Percentiles rank a stretch among this genome's conserved stretches.
phyloP scores from a whole-genome alignment of 2,329 filamentous ascomycete species.

The Botryosphaeria agaves region DNA sequence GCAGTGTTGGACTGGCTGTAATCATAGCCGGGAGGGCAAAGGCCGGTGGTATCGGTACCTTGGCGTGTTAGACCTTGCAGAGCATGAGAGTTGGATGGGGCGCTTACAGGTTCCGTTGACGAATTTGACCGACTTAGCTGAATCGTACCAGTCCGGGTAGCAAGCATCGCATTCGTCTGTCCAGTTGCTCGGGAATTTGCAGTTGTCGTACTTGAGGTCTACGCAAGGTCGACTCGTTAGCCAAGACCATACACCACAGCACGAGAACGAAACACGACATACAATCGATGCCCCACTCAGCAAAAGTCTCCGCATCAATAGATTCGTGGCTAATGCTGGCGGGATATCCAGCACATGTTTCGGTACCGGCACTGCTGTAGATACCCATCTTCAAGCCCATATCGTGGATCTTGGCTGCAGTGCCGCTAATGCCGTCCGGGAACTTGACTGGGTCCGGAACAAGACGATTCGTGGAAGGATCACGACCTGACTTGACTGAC shows the following conservation, averaged over 20 bases:
- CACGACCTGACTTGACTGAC: constrained; percentile 31
- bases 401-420: constrained; percentile 36
- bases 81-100: too few species aligned
- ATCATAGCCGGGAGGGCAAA: constrained; percentile 5
- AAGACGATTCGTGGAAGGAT: constrained; percentile 22
- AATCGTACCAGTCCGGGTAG: constrained; percentile 4
- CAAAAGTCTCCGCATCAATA: constrained; percentile 39
- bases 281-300: constrained; percentile 41
- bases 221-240: constrained; percentile 1
- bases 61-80: too few species aligned
- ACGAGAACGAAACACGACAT: constrained; percentile 6
- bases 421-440: constrained; percentile 37
- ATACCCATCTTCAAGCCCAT: constrained; percentile 46
- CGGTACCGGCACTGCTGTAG: constrained; percentile 37
- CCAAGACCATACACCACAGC: neutral
- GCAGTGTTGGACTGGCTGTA: constrained; percentile 7
- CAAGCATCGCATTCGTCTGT: constrained; percentile 4
- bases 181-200: constrained; percentile 4
- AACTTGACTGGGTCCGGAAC: constrained; percentile 28
- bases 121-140: too few species aligned
- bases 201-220: constrained; percentile 6
- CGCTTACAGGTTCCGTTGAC: too few species aligned
- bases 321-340: constrained; percentile 39
- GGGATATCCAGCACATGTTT: constrained; percentile 31
- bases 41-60: neutral